A percentile compares a stretch with the other conserved stretches of the same genome.
Evolutionary conservation across 2,329 filamentous ascomycete genomes (phyloP).

Genomic region (Hypoxylon sp.): DNA sequence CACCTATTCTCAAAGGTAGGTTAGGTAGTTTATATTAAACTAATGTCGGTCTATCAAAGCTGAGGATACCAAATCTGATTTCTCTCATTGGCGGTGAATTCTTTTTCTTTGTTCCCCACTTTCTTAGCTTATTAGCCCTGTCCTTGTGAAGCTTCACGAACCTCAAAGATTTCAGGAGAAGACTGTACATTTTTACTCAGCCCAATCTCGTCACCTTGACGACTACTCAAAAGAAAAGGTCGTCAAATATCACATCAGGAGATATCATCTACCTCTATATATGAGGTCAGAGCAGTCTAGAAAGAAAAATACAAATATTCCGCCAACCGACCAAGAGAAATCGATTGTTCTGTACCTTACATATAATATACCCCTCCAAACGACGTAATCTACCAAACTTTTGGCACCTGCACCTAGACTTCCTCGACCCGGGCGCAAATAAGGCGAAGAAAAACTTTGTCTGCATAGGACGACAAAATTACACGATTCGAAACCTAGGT

Average conservation of each 20-base stretch:
- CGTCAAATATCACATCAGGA: background rate
- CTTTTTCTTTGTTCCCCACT: slow-evolving; percentile 32
- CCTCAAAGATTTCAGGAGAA: slow-evolving; percentile 43
- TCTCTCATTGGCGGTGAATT: slow-evolving; percentile 25
- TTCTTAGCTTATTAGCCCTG: slow-evolving; percentile 36
- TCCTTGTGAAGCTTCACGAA: slow-evolving; percentile 49
- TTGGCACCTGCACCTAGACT: slow-evolving; percentile 11
- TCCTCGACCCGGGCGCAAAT: background rate
- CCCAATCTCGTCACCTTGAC: slow-evolving; percentile 21
- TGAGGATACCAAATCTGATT: background rate
- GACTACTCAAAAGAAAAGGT: slow-evolving; percentile 5
- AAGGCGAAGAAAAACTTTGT: slow-evolving; percentile 1
- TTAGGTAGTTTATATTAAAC: background rate
- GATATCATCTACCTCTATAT: background rate
- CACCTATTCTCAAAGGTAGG: background rate
- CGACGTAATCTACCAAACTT: slow-evolving; percentile 33
- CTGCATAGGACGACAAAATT: slow-evolving; percentile 21
- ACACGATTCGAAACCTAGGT: too few relatives aligned
- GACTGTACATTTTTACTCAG: slow-evolving; percentile 15
- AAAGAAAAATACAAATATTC: background rate
- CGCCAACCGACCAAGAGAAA: slow-evolving; percentile 1
- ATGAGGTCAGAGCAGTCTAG: background rate
- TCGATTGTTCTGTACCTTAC: slow-evolving; percentile 15
- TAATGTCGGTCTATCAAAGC: background rate
- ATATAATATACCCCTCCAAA: slow-evolving; percentile 21